Evolutionary conservation across 1,284 basidiomycete genomes (phyloP).

Genomic region (Moesziomyces sp.): DNA sequence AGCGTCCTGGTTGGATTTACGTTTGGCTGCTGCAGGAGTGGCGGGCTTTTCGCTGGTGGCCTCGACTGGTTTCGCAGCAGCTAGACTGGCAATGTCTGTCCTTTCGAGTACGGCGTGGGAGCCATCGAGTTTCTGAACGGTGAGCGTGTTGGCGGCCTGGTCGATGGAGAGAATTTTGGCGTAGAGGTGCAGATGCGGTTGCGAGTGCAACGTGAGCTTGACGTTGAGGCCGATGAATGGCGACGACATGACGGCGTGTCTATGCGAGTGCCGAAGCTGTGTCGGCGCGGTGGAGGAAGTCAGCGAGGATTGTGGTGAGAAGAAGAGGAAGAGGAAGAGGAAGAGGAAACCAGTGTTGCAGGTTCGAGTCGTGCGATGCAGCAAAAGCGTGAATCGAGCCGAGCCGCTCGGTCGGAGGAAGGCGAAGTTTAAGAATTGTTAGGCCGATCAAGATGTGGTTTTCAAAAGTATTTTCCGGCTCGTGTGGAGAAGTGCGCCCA

Average conservation of each 20-base stretch:
- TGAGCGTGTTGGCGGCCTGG: slow-evolving; percentile 39
- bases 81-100: slow-evolving; percentile 37
- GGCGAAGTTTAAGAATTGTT: not conserved
- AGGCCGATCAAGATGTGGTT: not conserved
- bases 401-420: too few species aligned
- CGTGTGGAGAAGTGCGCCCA: not conserved
- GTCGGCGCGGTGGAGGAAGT: too few species aligned
- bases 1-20: not conserved
- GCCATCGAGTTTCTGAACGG: slow-evolving; percentile 43
- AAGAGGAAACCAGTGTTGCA: not conserved
- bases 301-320: not conserved
- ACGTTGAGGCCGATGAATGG: slow-evolving; percentile 43
- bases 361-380: not conserved
- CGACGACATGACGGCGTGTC: slow-evolving; percentile 25
- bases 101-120: slow-evolving; percentile 28
- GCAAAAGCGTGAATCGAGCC: not conserved
- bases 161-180: slow-evolving; percentile 48
- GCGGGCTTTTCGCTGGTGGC: not conserved
- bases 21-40: not conserved
- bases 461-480: not conserved
- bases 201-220: slow-evolving; percentile 41
- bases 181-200: slow-evolving; percentile 17
- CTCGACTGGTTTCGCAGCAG: slow-evolving; percentile 18
- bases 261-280: not conserved
- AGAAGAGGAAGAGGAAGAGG: slow-evolving; percentile 5